Conservation (phyloP, 352 stramenopile genomes). For the Globisporangium apiculatum region DNA sequence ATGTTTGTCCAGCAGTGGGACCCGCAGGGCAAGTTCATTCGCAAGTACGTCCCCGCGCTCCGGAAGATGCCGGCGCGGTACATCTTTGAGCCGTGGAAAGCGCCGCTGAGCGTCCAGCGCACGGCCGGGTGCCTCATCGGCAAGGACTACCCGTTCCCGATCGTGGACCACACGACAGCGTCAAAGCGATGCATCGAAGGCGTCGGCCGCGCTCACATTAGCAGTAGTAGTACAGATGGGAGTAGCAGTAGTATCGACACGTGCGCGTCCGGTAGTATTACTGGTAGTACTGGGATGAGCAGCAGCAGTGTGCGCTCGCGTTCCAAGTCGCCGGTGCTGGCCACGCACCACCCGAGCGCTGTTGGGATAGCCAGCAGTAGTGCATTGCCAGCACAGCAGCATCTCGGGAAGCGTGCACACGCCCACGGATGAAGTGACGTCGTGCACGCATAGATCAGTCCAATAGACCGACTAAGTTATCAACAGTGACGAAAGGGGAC, state of each 20-base stretch:
- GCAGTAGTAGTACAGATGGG: background rate
- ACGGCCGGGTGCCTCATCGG: constrained; percentile 84
- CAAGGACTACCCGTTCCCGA: constrained; percentile 93
- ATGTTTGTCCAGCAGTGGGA: constrained; percentile 94
- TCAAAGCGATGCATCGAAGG: constrained; percentile 89
- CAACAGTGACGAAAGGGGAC: too few relatives aligned
- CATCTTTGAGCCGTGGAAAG: constrained; percentile 97
- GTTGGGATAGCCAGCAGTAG: too few relatives aligned
- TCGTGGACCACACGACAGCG: constrained; percentile 89
- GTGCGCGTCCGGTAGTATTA: background rate
- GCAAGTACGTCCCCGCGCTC: constrained; percentile 89
- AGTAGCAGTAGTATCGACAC: constrained; percentile 1
- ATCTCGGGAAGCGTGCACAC: constrained; percentile 1
- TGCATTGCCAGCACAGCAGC: background rate
- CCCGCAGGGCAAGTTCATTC: constrained; percentile 82
- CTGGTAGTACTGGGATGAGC: background rate
- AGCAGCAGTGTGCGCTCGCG: background rate
- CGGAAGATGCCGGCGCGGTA: constrained; percentile 90
- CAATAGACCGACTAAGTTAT: too few relatives aligned
- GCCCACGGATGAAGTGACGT: constrained; percentile 3
- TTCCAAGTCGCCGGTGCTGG: background rate
- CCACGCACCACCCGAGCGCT: background rate
- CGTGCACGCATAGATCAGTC: background rate
- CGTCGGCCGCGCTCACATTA: constrained; percentile 61
- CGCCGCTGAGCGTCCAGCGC: constrained; percentile 82